These are phyloP conservation scores for Leccinum pellstonianum DNA, from an alignment of 768 basidiomycete species.

Conservation along the genomic window DNA sequence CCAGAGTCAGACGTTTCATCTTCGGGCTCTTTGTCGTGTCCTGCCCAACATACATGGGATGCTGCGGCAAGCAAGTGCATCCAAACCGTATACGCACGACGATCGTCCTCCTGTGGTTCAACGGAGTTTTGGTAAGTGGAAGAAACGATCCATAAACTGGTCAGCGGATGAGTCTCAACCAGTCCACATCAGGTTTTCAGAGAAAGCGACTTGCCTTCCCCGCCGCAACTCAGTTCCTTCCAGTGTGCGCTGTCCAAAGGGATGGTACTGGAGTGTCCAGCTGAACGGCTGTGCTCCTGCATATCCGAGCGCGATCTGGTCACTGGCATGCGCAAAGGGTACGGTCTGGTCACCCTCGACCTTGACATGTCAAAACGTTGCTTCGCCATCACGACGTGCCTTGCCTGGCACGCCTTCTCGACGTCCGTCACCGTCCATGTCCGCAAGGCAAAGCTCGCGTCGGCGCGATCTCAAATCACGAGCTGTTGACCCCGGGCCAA, in stretches of 20 bases:
- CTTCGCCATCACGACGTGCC: slow-evolving; percentile 25
- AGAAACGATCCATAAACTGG: neutral
- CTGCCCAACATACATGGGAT: slow-evolving; percentile 9
- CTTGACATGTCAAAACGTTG: slow-evolving; percentile 40
- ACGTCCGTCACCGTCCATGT: slow-evolving; percentile 39
- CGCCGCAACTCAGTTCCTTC: slow-evolving; percentile 3
- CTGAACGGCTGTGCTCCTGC: slow-evolving; percentile 13
- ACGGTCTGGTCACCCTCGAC: slow-evolving; percentile 46
- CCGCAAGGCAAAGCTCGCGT: slow-evolving; percentile 18
- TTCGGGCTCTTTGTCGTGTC: slow-evolving; percentile 6
- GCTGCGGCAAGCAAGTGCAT: slow-evolving; percentile 1
- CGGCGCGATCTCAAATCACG: slow-evolving; percentile 39
- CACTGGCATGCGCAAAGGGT: slow-evolving; percentile 36
- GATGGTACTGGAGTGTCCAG: slow-evolving; percentile 19
- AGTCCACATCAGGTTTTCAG: slow-evolving; percentile 10
- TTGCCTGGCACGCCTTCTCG: slow-evolving; percentile 18
- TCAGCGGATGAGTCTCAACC: neutral
- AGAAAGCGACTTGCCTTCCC: slow-evolving; percentile 12
- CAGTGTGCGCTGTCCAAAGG: slow-evolving; percentile 9
- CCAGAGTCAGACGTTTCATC: neutral
- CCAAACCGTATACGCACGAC: neutral
- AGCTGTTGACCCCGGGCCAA: neutral
- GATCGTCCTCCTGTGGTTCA: slow-evolving; percentile 1
- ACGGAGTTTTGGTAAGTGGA: slow-evolving; percentile 14
- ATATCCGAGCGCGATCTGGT: slow-evolving; percentile 6